phyloP scores from a whole-genome alignment of 495 filamentous ascomycete species.

The Astrocystis sublimbata region DNA sequence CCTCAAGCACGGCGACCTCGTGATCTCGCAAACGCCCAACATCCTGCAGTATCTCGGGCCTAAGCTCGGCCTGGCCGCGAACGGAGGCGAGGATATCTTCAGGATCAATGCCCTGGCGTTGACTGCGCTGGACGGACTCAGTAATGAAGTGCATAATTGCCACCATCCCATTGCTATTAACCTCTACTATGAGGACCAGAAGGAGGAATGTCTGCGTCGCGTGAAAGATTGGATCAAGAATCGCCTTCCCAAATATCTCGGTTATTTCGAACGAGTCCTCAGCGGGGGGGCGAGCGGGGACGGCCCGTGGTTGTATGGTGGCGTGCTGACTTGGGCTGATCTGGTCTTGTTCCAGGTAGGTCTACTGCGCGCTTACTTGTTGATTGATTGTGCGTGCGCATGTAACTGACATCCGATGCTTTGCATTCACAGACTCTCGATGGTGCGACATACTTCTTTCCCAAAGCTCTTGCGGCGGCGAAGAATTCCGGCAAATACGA shows the following conservation, averaged over 20 bases:
- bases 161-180: slow-evolving; percentile 62
- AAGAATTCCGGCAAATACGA: slow-evolving; percentile 48
- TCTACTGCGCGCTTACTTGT: no score
- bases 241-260: slow-evolving; percentile 66
- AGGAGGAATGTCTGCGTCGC: slow-evolving; percentile 53
- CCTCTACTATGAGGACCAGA: slow-evolving; percentile 69
- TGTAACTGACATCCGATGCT: neutral
- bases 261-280: slow-evolving; percentile 64
- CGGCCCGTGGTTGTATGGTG: slow-evolving; percentile 61
- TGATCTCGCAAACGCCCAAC: slow-evolving; percentile 64
- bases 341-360: slow-evolving; percentile 64
- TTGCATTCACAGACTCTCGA: slow-evolving; percentile 37
- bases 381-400: no score
- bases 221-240: slow-evolving; percentile 53
- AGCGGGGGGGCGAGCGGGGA: slow-evolving; percentile 52
- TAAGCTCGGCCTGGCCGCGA: slow-evolving; percentile 54
- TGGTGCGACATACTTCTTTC: slow-evolving; percentile 55
- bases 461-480: slow-evolving; percentile 48
- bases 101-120: slow-evolving; percentile 58
- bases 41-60: slow-evolving; percentile 63
- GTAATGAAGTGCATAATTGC: slow-evolving; percentile 65
- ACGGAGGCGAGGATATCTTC: slow-evolving; percentile 36
- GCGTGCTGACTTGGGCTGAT: slow-evolving; percentile 64
- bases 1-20: slow-evolving; percentile 57
- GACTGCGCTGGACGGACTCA: slow-evolving; percentile 65